Base-by-base conservation (phyloP, 306 rosid species). In the Quercus parvula region DNA sequence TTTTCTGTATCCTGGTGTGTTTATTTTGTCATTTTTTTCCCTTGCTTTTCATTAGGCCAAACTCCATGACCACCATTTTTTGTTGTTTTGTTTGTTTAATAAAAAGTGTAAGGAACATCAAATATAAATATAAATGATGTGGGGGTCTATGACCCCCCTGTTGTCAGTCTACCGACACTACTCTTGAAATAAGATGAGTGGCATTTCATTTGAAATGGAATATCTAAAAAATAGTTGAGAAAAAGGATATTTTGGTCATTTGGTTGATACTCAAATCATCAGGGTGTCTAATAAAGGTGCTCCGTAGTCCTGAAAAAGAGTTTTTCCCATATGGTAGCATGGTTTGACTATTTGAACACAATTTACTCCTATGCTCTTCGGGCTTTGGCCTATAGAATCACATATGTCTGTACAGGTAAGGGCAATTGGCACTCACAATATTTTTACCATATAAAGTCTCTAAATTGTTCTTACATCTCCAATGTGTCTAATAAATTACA, bases 141-240 rank as follows among this genome's bases (percentile, higher is more conserved):
- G 24, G 44, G 0, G 28, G 9, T 7, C 17, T n/a, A 69, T 18
- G 63, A 38, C 84, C 82, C 79, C 51, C 9, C 46, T 69, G 78
- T 30, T 88, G 89, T 88, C 88, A 85, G 90, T 75, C 85, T 83
- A 88, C 97, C 97, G 97, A 93, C 97, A 87, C 85, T 73, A 59
- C 28, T 90, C 74, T 85, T 4, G 73, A n/a, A 35, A 71, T 46
- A 64, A 66, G 55, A 78, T 56, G 14, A 78, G 61, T 90, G 86
- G 71, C 58, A 63, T 64, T 85, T 55, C 57, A 78, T 69, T 49
- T 30, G 14, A 4, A 71, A 67, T 35, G 27, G n/a, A 35, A 67
- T n/a, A 9, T 13, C 72, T 33, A 18, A 33, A 33, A 67, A 67
- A 67, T 10, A 24, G 17, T 22, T 25, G 13, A 22, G 51, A 3